phyloP scores from a whole-genome alignment of 2,329 filamentous ascomycete species.

The Alternaria infectoria region DNA sequence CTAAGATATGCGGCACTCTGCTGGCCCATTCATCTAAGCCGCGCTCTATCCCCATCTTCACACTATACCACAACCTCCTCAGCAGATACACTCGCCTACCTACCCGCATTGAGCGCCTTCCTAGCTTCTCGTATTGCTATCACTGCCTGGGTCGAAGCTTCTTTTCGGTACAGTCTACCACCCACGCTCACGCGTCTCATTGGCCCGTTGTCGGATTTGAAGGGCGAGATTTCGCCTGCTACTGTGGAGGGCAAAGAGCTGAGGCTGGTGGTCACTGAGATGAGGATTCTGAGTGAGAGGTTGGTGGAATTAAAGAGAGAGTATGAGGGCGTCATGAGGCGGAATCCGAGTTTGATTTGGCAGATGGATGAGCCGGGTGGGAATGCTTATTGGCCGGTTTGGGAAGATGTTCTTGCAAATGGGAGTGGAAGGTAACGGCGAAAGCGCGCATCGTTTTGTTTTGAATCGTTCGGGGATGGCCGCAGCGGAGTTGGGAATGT shows the following conservation, averaged over 20 bases:
- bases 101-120: constrained; percentile 32
- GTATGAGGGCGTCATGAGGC: constrained; percentile 24
- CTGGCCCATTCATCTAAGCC: constrained; percentile 42
- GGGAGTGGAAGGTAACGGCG: not conserved
- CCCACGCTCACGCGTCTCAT: constrained; percentile 39
- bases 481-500: not conserved
- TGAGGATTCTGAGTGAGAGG: constrained; percentile 32
- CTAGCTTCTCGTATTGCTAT: constrained; percentile 33
- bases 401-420: constrained; percentile 8
- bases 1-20: constrained; percentile 40
- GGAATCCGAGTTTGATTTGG: constrained; percentile 40
- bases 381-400: constrained; percentile 24
- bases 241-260: constrained; percentile 35
- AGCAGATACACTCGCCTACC: constrained; percentile 21
- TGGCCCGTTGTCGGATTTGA: constrained; percentile 28
- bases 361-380: constrained; percentile 17
- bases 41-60: constrained; percentile 22
- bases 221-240: constrained; percentile 26
- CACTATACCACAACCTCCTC: not conserved
- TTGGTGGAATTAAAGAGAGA: constrained; percentile 31
- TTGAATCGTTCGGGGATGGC: not conserved
- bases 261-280: constrained; percentile 27
- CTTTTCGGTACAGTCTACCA: constrained; percentile 37
- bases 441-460: not conserved
- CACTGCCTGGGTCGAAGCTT: constrained; percentile 42